phyloP scores from a whole-genome alignment of 2,329 filamentous ascomycete species.

The Scytalidium lignicola region DNA sequence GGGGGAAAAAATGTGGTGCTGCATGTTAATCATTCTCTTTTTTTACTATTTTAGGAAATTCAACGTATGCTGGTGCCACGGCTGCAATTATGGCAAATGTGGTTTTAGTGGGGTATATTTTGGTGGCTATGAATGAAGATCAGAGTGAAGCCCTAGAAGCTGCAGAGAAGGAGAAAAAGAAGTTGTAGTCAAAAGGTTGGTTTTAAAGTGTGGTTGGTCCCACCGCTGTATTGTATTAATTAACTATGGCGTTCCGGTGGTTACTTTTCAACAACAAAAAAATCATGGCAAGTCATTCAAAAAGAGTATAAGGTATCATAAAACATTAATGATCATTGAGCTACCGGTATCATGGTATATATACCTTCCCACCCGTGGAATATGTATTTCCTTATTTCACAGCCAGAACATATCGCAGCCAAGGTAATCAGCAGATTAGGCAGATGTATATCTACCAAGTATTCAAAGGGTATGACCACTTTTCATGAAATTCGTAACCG shows the following conservation, averaged over 20 bases:
- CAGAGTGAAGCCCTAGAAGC: slow-evolving; percentile 36
- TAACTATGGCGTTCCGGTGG: too few relatives aligned
- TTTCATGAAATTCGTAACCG: not conserved
- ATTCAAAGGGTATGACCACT: not conserved
- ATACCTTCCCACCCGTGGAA: not conserved
- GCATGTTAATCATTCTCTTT: too few relatives aligned
- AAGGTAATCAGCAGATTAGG: not conserved
- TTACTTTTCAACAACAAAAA: too few relatives aligned
- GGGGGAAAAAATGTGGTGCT: too few relatives aligned
- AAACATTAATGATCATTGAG: not conserved
- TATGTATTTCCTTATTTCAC: not conserved
- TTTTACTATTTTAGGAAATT: too few relatives aligned
- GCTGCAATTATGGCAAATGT: slow-evolving; percentile 90
- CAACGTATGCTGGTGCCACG: slow-evolving; percentile 77
- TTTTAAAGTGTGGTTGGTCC: not conserved
- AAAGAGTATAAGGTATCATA: too few relatives aligned
- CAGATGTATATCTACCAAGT: not conserved
- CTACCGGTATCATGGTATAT: not conserved
- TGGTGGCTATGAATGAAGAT: slow-evolving; percentile 90
- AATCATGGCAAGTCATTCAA: too few relatives aligned
- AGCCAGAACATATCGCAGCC: not conserved
- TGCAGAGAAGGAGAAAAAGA: slow-evolving; percentile 40
- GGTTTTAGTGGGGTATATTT: slow-evolving; percentile 82
- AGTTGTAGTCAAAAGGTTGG: not conserved
- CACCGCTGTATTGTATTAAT: not conserved